Percentiles rank a stretch among this genome's conserved stretches.
Evolutionary conservation across 1,284 basidiomycete genomes (phyloP).

Genomic region (Cutaneotrichosporon dermatis): DNA sequence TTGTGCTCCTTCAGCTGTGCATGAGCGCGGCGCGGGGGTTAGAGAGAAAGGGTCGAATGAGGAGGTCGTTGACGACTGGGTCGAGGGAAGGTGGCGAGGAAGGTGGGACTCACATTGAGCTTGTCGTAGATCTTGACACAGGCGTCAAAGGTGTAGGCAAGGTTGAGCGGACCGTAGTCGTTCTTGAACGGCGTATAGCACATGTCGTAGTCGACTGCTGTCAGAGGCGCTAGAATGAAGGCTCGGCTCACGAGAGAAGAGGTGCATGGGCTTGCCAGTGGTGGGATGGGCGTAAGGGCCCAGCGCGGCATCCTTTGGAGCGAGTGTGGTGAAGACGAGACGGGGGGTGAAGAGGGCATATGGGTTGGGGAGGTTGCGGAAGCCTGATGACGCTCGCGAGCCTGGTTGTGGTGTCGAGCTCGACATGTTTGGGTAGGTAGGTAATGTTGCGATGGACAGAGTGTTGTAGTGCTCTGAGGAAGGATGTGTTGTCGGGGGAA

Average conservation of each 20-base stretch:
- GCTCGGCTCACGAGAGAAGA: conserved; percentile 32
- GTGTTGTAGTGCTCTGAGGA: too few species aligned
- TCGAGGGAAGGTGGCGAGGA: too few species aligned
- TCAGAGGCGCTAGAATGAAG: conserved; percentile 51
- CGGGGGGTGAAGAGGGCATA: conserved; percentile 37
- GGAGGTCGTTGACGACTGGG: too few species aligned
- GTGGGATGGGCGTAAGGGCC: conserved; percentile 33
- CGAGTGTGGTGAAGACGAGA: conserved; percentile 44
- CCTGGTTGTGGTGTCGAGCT: not conserved
- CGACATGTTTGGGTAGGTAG: not conserved
- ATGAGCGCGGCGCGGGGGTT: not conserved
- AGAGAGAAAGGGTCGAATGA: too few species aligned
- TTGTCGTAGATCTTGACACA: conserved; percentile 88
- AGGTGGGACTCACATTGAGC: conserved; percentile 62
- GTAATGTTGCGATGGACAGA: not conserved
- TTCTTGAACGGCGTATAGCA: conserved; percentile 90
- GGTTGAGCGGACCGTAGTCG: conserved; percentile 91
- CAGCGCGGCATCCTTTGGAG: conserved; percentile 21
- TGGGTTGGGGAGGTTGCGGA: conserved; percentile 29
- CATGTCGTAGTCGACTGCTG: conserved; percentile 66
- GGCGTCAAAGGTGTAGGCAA: conserved; percentile 87
- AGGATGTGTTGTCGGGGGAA: too few species aligned
- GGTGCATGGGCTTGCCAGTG: conserved; percentile 27
- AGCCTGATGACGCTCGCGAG: conserved; percentile 1
- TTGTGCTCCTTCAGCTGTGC: conserved; percentile 60